Evolutionary conservation across 768 basidiomycete genomes (phyloP), one percentile per base, ranked within the genome.

Genomic region (Serendipita sp.): DNA sequence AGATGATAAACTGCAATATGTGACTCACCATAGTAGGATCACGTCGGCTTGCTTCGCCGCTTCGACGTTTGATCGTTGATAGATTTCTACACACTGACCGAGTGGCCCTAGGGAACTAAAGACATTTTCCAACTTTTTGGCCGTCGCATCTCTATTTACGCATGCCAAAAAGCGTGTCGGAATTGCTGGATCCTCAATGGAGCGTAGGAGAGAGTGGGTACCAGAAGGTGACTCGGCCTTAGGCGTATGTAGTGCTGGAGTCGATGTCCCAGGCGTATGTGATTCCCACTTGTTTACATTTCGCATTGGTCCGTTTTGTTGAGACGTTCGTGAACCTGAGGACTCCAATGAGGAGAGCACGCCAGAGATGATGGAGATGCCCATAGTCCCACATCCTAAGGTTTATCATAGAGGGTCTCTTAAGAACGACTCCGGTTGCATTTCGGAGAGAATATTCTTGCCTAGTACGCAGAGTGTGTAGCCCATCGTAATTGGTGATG

Each of bases 381-480:
- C 96, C 96, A 99, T 98, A 11, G 95, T 98, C 63, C 96, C 96
- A 73, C 96, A 98, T 78, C 95, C 96, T 72, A 69, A 62, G 14
- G 64, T 86, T 69, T 63, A 64, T 51, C 65, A 68, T 62, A 65
- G 60, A 60, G 66, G 66, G 64, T 68, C n/a, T 38, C 62, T 63
- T 62, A 61, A 60, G 38, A 67, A 20, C 62, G 53, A 45, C 34
- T 65, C 62, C 56, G 43, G 45, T 50, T 30, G 17, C 5, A 26
- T 26, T 11, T 44, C 41, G 22, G 30, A 31, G 45, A 20, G 63
- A 38, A 44, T 64, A 66, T 62, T 65, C 64, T 58, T 68, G 77
- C 92, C 92, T 76, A 96, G 74, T 30, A 94, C 83, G 69, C 90
- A 92, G 61, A 95, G 82, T 60, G 90, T 93, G 73, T 96, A 95